Percentiles rank a stretch among this genome's conserved stretches.
Evolutionary conservation across 169 alveolate species (phyloP).

Genomic region (Plasmodium vivax): DNA sequence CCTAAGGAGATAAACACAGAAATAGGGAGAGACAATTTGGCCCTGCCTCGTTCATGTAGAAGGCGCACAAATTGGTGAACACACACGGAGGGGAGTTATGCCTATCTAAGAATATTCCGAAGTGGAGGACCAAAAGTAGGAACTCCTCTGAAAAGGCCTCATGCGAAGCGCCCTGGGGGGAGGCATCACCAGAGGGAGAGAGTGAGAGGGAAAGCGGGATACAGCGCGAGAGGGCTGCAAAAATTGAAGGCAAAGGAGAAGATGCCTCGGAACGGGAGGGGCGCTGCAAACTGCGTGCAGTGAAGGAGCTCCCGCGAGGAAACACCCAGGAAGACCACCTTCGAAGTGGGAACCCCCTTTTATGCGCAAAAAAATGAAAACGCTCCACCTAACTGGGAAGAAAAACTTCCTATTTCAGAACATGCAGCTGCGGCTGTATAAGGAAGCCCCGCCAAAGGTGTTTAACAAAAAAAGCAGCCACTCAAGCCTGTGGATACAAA

Average conservation of each 20-base stretch:
- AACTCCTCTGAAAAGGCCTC: neutral
- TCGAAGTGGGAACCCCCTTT: neutral
- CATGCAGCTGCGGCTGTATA: slow-evolving; percentile 18
- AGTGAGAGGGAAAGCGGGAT: neutral
- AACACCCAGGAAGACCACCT: neutral
- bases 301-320: neutral
- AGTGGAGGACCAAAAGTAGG: neutral
- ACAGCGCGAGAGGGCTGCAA: neutral
- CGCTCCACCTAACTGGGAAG: neutral
- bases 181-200: neutral
- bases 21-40: neutral
- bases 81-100: neutral
- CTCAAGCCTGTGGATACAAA: slow-evolving; percentile 83
- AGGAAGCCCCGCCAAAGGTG: slow-evolving; percentile 71
- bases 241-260: neutral
- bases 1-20: neutral
- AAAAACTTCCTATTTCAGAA: slow-evolving; percentile 29
- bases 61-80: neutral
- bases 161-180: neutral
- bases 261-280: neutral
- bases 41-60: neutral
- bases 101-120: neutral
- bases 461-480: slow-evolving; percentile 78
- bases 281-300: neutral
- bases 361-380: neutral